Conservation (phyloP, 371 early-diverging fungal species). For the Mortierella sp. region DNA sequence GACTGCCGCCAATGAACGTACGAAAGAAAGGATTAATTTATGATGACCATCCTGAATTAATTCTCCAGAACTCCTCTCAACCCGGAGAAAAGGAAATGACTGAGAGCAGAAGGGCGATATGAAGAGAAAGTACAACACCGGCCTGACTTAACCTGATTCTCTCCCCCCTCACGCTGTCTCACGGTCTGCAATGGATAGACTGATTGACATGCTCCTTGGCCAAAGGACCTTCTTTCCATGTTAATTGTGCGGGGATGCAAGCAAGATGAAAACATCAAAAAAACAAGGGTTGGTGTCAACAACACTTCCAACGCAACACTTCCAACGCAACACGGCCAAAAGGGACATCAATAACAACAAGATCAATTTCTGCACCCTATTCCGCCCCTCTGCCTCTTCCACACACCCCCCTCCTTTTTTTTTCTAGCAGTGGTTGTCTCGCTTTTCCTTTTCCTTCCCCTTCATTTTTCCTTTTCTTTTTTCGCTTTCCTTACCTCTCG, state of each 20-base stretch:
- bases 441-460: neutral
- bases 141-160: neutral
- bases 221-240: neutral
- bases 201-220: neutral
- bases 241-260: neutral
- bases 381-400: conserved; percentile 8
- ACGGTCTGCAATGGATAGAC: neutral
- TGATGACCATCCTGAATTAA: neutral
- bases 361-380: neutral
- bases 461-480: too few relatives aligned
- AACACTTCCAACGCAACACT: neutral
- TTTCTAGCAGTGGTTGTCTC: neutral
- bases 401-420: neutral
- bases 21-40: neutral
- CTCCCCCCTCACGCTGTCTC: neutral
- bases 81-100: neutral
- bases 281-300: neutral
- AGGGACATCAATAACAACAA: neutral
- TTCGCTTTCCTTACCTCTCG: too few relatives aligned
- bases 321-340: neutral
- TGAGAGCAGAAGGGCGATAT: neutral
- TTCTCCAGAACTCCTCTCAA: neutral
- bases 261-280: neutral
- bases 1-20: neutral
- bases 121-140: neutral